Evolutionary conservation across 352 stramenopile species (phyloP).

Genomic region (Lagenidium sp.): DNA sequence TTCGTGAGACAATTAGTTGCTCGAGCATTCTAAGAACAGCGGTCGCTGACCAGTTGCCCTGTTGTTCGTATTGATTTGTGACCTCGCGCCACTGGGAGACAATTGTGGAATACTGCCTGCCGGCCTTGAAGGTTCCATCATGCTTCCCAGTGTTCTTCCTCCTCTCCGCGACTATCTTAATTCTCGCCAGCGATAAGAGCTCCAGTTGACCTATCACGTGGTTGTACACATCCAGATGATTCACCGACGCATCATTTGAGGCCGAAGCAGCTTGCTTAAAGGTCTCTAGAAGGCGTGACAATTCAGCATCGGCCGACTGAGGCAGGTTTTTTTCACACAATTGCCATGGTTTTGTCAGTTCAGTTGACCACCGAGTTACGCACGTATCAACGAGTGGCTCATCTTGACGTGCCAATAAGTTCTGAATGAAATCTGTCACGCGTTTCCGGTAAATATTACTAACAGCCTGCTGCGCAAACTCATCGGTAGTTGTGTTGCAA

Average conservation of each 20-base stretch:
- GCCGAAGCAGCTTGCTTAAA: neutral
- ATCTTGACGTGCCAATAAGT: conserved; percentile 3
- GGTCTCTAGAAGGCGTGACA: conserved; percentile 1
- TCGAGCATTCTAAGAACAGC: no score
- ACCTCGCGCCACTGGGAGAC: conserved; percentile 13
- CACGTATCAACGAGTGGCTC: conserved; percentile 1
- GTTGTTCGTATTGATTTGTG: conserved; percentile 14
- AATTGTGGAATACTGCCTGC: no score
- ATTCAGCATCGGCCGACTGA: conserved; percentile 4
- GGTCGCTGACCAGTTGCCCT: conserved; percentile 17
- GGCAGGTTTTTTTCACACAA: neutral
- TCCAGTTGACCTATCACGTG: conserved; percentile 3
- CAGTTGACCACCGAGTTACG: conserved; percentile 6
- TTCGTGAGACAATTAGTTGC: no score
- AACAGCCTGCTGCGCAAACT: conserved; percentile 8
- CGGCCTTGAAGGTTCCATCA: no score
- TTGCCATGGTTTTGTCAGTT: neutral
- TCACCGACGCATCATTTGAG: neutral
- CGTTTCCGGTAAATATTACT: conserved; percentile 16
- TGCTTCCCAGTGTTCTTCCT: neutral
- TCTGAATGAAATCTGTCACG: conserved; percentile 15
- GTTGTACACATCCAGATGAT: neutral
- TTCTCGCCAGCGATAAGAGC: no score
- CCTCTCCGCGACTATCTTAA: neutral
- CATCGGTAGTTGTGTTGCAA: conserved; percentile 4